Base-by-base conservation (phyloP, 805 yeast genomes). In the Metschnikowia matae region DNA sequence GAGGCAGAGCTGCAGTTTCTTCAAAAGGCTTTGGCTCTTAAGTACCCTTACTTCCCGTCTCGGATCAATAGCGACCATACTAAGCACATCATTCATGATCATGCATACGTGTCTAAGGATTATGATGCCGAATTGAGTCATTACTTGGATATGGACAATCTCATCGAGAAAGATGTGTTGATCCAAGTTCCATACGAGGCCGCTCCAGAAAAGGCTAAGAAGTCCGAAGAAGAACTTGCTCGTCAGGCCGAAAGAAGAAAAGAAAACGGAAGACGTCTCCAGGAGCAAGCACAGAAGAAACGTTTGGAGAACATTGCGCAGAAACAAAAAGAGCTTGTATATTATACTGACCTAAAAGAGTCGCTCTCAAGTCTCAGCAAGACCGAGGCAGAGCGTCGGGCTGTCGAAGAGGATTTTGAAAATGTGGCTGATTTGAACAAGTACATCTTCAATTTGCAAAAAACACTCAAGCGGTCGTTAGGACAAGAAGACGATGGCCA, bases 11-110 rank as follows among this genome's bases (percentile, higher is more conserved):
- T 77, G 31, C 81, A 78, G 37, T 91, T 78, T 58, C 64, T 94
- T 62, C 78, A 77, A 50, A 78, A 75, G 56, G 75, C 85, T 34
- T 68, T 94, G 44, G 76, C 83, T 1, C 73, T 94, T 61, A 94
- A 94, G 65, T 94, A 94, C 66, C 98, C 99, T 1, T 85, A 82
- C 58, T 94, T 91, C 65, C 98, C 99, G 4, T 70, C 87, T 1
- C 85, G 83, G 56, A 69, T 92, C 48, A 74, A 82, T 6, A 68
- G 72, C 11, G 71, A 74, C 49, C 95, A 92, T 62, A 78, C 85
- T 11, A 82, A 85, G 44, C 70, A 79, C 50, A 67, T 94, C 62
- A 77, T 90, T 39, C 79, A 86, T 40, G 87, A 89, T 55, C 85
- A 78, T 67, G 89, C 96, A 61, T 90, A 88, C 60, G 82, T 89